Base-by-base conservation (phyloP, 768 basidiomycete species). In the Macrolepiota fuliginosa region DNA sequence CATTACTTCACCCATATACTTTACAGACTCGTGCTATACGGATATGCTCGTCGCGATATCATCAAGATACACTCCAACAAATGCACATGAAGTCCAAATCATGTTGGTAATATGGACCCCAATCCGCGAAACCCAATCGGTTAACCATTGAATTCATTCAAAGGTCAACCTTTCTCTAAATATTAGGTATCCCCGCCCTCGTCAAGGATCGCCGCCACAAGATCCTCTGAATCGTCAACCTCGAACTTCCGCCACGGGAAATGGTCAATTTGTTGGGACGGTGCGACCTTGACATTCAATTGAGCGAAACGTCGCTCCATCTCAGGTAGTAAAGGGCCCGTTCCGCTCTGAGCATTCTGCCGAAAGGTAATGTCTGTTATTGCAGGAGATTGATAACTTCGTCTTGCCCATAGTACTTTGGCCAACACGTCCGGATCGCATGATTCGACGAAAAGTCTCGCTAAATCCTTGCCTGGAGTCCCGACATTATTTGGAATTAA, bases 201-300 rank as follows among this genome's bases (percentile, higher is more conserved):
- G 13, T 35, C 35, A 13, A 61, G 32, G 24, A 61, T 61, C 13
- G 59, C 59, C 1, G 52, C 51, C 11, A 61, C 59, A 19, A 61
- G 40, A 13, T 53, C 59, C 17, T 61, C 59, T n/a, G 59, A 61
- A n/a, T 61, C 59, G 27, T 61, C 59, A 7, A 36, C 39, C 25
- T 46, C 52, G 9, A 46, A 61, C 29, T 19, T 53, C 17, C 32
- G 24, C 59, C 59, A 61, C 19, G 37, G 32, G 40, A 22, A 6
- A 46, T 36, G 17, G 13, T 7, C 13, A 15, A 15, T 17, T 4
- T 12, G 19, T 13, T 19, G 42, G n/a, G 35, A 36, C 11, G 27
- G 59, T 24, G 36, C 17, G 1, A 53, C 52, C n/a, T 24, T 29
- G 39, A 61, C 46, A 29, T 37, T 25, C 11, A 54, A 29, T 42